Evolutionary conservation across 306 rosid genomes (phyloP), one percentile per base, ranked within the genome.

Genomic region (Pyrus communis): DNA sequence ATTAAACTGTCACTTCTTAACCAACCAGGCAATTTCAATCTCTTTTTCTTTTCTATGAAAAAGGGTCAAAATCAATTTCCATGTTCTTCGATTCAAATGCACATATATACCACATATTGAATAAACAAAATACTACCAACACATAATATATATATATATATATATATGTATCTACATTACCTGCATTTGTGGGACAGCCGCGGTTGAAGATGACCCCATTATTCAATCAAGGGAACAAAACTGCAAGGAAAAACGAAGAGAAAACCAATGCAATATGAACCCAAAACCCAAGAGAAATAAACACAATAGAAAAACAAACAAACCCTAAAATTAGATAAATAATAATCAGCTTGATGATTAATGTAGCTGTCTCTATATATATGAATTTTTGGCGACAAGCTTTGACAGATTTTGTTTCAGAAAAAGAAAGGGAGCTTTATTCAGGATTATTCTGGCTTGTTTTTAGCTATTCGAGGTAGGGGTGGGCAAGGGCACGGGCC

Each of bases 121-220:
- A 11, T 7, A 52, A 71, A 21, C 25, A 57, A 40, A n/a, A 51
- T 42, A 11, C 2, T 7, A 25, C 35, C 66, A 4, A 5, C 18
- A 25, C 9, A 61, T 27, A 11, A 61, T 27, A 9, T 3, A 58
- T n/a, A 23, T 13, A 13, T 25, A 13, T 5, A 27, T 2, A 55
- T 0, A 42, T 22, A 8, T 40, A 35, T 4, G 4, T 66, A 6
- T 46, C 66, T 11, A 43, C 13, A 7, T 12, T 74, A 89, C 97
- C 93, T 82, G 93, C 77, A 81, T 62, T 33, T 81, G 83, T 33
- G 89, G 84, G 49, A 79, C 63, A 71, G 74, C 75, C 6, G 85
- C 85, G 45, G 79, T 65, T 18, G 91, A 86, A 85, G 91, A 80
- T 38, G 89, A 89, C 82, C 84, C 86, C 92, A 86, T 89, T 23